Evolutionary conservation across 116 monocot genomes (phyloP).

Genomic region (Zostera marina): DNA sequence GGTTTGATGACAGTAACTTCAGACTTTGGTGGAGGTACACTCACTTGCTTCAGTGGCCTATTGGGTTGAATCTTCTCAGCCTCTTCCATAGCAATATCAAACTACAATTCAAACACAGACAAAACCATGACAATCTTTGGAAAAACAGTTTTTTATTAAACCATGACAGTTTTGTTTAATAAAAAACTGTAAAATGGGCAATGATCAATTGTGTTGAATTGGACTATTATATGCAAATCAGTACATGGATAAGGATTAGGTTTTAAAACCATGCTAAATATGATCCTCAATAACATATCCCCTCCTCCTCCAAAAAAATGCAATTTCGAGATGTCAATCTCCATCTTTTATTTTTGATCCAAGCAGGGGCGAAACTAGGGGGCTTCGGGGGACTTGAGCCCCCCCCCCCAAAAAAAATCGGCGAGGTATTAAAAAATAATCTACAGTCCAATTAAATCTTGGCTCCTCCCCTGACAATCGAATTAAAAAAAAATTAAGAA

Average conservation of each 20-base stretch:
- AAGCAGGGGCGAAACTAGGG: no score
- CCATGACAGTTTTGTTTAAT: background rate
- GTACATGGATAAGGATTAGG: background rate
- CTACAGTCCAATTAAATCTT: no score
- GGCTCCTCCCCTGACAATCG: no score
- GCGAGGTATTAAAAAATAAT: no score
- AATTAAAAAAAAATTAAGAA: no score
- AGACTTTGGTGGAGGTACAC: conserved; percentile 1
- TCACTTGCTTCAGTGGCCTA: conserved; percentile 6
- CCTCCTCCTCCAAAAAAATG: no score
- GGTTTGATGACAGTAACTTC: background rate
- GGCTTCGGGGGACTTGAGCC: no score
- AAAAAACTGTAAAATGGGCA: background rate
- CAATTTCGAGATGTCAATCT: no score
- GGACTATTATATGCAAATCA: background rate
- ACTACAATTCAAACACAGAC: background rate
- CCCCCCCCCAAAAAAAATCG: no score
- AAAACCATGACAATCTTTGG: background rate
- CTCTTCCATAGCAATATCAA: conserved; percentile 3
- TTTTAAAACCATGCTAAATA: no score
- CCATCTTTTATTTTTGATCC: no score
- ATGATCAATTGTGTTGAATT: background rate
- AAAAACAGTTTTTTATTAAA: background rate
- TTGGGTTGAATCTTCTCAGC: conserved; percentile 8
- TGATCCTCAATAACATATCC: no score